Conservation (phyloP, 2,329 filamentous ascomycete species). For the Xylariales sp. region DNA sequence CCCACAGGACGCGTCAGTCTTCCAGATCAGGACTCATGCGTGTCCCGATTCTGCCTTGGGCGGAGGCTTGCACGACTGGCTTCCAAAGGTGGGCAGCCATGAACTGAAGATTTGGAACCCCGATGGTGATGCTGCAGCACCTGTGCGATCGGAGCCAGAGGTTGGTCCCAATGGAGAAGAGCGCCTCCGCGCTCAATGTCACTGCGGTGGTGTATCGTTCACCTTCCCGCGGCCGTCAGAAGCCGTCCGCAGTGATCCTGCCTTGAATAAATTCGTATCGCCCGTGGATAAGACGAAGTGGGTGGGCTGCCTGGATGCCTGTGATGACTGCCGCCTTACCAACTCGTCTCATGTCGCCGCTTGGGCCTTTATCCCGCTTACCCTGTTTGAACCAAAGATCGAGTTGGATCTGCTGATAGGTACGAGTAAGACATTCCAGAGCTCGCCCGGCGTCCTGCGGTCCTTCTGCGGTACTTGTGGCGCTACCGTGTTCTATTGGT, state of each 20-base stretch:
- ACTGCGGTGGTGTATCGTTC: constrained; percentile 44
- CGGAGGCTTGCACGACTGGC: constrained; percentile 7
- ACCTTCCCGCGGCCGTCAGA: constrained; percentile 34
- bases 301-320: constrained; percentile 35
- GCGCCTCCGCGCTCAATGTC: constrained; percentile 37
- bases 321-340: constrained; percentile 39
- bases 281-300: constrained; percentile 35
- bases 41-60: constrained; percentile 7
- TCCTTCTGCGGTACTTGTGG: constrained; percentile 43
- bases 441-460: constrained; percentile 31
- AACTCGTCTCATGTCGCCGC: constrained; percentile 35
- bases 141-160: constrained; percentile 15
- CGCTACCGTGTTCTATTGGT: constrained; percentile 35
- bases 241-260: constrained; percentile 22
- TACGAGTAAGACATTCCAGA: constrained; percentile 38
- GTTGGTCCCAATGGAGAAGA: constrained; percentile 30
- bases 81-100: constrained; percentile 3
- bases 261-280: constrained; percentile 28
- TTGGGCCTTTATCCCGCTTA: constrained; percentile 38
- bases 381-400: constrained; percentile 30
- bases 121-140: constrained; percentile 1
- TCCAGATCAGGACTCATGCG: constrained; percentile 1
- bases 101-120: constrained; percentile 7
- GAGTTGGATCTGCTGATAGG: constrained; percentile 31
- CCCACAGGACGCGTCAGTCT: constrained; percentile 1